Conservation (phyloP, 768 basidiomycete genomes). For the Phylloporus rhodoxanthus region DNA sequence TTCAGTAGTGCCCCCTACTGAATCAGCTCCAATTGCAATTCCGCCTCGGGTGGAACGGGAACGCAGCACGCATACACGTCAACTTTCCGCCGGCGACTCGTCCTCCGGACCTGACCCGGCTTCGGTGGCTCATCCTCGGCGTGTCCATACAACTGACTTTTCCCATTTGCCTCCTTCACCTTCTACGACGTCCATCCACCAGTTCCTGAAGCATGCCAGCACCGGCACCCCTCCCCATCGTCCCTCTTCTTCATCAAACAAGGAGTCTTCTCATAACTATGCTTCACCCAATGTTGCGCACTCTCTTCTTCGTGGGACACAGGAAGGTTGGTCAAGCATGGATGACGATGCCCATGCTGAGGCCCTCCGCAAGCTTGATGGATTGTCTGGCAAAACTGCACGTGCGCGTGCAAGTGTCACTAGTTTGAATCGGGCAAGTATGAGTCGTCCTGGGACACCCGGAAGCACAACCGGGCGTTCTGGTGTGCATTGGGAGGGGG, state of each 20-base stretch:
- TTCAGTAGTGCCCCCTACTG: conserved; percentile 6
- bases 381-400: conserved; percentile 69
- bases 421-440: conserved; percentile 60
- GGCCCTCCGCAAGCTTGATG: conserved; percentile 89
- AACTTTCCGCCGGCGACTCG: conserved; percentile 63
- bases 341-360: conserved; percentile 88
- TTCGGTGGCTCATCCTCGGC: conserved; percentile 47
- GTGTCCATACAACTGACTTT: conserved; percentile 69
- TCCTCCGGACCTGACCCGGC: conserved; percentile 47
- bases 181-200: conserved; percentile 83
- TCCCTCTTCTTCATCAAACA: conserved; percentile 35
- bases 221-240: conserved; percentile 33
- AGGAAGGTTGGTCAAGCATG: conserved; percentile 84
- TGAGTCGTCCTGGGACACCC: conserved; percentile 73
- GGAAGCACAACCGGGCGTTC: conserved; percentile 45
- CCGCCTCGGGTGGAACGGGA: conserved; percentile 24
- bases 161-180: conserved; percentile 89
- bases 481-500: conserved; percentile 71
- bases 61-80: conserved; percentile 50
- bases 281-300: conserved; percentile 69
- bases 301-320: conserved; percentile 78
- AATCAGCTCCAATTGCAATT: conserved; percentile 22
- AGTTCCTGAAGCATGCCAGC: conserved; percentile 60
- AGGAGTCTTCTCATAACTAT: conserved; percentile 36
- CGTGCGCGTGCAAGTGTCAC: conserved; percentile 72